A percentile compares a stretch with the other conserved stretches of the same genome.
phyloP scores from a whole-genome alignment of 2,329 filamentous ascomycete genomes.

The Ophiostoma sp. region DNA sequence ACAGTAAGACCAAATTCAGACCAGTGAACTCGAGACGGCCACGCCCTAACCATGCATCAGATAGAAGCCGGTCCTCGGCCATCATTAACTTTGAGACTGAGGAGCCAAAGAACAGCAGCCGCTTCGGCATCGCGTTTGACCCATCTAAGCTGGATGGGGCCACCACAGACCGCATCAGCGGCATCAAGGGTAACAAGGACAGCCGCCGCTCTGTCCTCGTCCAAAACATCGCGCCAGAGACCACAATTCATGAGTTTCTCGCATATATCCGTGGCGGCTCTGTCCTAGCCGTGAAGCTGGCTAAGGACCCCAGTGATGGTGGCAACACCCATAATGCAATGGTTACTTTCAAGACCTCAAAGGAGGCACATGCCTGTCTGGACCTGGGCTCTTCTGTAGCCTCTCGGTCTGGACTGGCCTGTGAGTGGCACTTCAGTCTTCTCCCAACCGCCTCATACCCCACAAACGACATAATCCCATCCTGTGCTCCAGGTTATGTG shows the following conservation, averaged over 20 bases:
- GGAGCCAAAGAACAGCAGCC: conserved; percentile 16
- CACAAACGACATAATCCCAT: neutral
- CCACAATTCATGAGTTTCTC: conserved; percentile 23
- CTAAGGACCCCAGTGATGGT: neutral
- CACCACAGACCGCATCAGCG: neutral
- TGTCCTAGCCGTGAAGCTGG: conserved; percentile 19
- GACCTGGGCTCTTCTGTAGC: neutral
- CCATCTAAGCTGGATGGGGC: conserved; percentile 17
- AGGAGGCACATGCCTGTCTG: conserved; percentile 17
- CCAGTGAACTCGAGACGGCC: neutral
- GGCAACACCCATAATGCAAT: conserved; percentile 22
- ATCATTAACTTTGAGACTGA: conserved; percentile 21
- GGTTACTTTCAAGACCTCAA: conserved; percentile 22
- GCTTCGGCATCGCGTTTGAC: conserved; percentile 22
- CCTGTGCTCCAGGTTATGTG: too few species aligned
- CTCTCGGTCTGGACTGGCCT: neutral
- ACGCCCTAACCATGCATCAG: conserved; percentile 17
- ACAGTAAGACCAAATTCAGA: conserved; percentile 14
- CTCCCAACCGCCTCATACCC: conserved; percentile 25
- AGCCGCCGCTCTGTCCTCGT: conserved; percentile 24
- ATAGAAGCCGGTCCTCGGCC: neutral
- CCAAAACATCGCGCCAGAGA: conserved; percentile 20
- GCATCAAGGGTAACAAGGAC: neutral
- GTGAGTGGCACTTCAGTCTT: neutral
- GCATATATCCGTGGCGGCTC: conserved; percentile 23